Evolutionary conservation across 2,329 filamentous ascomycete species (phyloP).

Genomic region (Penicillium psychrosexuale): DNA sequence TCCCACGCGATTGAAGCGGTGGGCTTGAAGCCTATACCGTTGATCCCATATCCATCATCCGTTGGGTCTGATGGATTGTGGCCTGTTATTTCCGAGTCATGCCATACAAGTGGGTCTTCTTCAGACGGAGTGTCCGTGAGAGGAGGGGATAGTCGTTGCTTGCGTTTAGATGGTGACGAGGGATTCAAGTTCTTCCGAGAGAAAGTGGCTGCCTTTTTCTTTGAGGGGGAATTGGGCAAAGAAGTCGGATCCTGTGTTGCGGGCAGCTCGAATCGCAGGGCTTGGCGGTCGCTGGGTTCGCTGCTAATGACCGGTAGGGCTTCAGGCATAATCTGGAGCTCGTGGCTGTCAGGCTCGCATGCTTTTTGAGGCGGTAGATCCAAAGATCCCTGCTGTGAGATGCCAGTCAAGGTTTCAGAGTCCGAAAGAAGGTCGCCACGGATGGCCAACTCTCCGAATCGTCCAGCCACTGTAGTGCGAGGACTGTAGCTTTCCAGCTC

Average conservation of each 20-base stretch:
- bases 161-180: constrained; percentile 25
- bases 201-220: constrained; percentile 16
- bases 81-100: constrained; percentile 61
- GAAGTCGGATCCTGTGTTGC: constrained; percentile 6
- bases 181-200: constrained; percentile 26
- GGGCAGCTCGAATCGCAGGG: constrained; percentile 9
- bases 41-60: constrained; percentile 62
- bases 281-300: constrained; percentile 7
- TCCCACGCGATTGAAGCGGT: constrained; percentile 58
- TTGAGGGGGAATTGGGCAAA: constrained; percentile 18
- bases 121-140: constrained; percentile 24
- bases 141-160: constrained; percentile 35
- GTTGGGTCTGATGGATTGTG: constrained; percentile 55
- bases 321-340: constrained; percentile 21
- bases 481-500: constrained; percentile 38
- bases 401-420: constrained; percentile 13
- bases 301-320: constrained; percentile 10
- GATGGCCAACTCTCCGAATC: constrained; percentile 41
- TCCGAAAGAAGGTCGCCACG: constrained; percentile 29
- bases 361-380: constrained; percentile 11
- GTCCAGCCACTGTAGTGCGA: constrained; percentile 39
- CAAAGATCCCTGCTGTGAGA: constrained; percentile 10
- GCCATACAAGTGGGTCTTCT: constrained; percentile 49
- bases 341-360: constrained; percentile 10
- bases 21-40: constrained; percentile 62